Evolutionary conservation across 768 basidiomycete genomes (phyloP), one percentile per base, ranked within the genome.

Genomic region (Trametes cinnabarina): DNA sequence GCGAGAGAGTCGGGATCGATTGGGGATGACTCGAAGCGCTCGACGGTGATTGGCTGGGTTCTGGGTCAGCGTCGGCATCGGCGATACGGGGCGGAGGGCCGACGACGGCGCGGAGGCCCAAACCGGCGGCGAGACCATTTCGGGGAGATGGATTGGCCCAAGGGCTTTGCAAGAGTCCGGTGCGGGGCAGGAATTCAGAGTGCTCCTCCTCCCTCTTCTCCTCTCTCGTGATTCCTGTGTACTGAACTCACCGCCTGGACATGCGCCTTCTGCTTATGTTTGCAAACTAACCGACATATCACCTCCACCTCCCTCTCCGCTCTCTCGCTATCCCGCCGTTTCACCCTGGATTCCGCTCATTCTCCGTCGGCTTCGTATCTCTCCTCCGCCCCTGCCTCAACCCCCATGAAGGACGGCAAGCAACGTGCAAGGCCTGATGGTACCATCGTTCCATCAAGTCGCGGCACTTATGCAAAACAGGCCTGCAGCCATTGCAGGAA

Each of bases 401-500:
- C 34, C 0, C 37, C 32, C 37, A 62, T 62, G 61, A 62, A 62
- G 49, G 67, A 68, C 28, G 63, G 64, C 30, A 66, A 66, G 56
- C 64, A 62, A 49, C 60, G 64, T 39, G 46, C 56, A 15, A 68
- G 61, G 51, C 52, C 62, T 23, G 62, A 62, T 41, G 54, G 54
- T 9, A 28, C 55, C 39, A 32, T 37, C 46, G 50, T 47, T 20
- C 50, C 60, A 61, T 64, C 65, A 42, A 62, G 65, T 1, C 66
- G 71, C 30, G 70, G 71, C 22, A 71, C 63, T 32, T 72, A 72
- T 48, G 67, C 68, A 34, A 68, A 68, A 23, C 71, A 69, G 44
- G 71, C 71, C n/a, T 72, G 71, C 61, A 70, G 68, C 60, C 69
- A 71, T 42, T 72, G 71, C 51, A 62, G 70, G 43, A 61, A 65